Percentiles rank a stretch among this genome's conserved stretches.
Evolutionary conservation across 257 asterid genomes (phyloP).

Genomic region (Solanum paucissectum): DNA sequence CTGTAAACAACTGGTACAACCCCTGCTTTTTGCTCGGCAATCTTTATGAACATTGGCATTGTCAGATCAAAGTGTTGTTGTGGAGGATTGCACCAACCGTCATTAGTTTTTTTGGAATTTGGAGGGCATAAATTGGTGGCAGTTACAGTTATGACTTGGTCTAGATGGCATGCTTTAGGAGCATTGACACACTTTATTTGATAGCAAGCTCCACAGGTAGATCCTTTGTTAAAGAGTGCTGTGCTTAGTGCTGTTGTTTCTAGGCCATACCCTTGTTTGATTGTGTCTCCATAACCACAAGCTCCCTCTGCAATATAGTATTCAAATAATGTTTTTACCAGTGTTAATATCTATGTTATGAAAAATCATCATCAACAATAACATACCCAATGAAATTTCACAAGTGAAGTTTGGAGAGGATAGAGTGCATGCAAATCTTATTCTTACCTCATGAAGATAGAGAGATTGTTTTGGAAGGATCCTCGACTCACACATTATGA

Average conservation of each 20-base stretch:
- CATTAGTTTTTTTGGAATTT: neutral
- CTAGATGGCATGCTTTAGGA: conserved; percentile 11
- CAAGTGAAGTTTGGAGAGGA: neutral
- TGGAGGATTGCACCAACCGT: neutral
- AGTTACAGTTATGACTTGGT: conserved; percentile 3
- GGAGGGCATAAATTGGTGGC: conserved; percentile 40
- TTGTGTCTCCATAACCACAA: conserved; percentile 24
- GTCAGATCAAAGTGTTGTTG: neutral
- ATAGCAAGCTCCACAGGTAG: conserved; percentile 34
- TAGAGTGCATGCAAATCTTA: neutral
- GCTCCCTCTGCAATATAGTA: conserved; percentile 22
- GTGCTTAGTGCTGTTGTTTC: conserved; percentile 34
- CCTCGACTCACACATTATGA: neutral
- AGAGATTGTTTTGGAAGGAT: too few relatives aligned
- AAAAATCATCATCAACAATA: neutral
- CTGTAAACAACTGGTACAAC: neutral
- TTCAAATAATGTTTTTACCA: neutral
- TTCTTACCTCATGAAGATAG: too few relatives aligned
- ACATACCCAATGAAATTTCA: neutral
- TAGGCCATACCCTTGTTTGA: conserved; percentile 19
- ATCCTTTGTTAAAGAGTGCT: conserved; percentile 22
- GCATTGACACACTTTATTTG: conserved; percentile 20
- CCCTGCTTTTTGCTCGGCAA: conserved; percentile 2
- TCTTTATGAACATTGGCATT: neutral
- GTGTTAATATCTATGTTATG: neutral